Evolutionary conservation across 1,284 basidiomycete species (phyloP).

Genomic region (Tetrapyrgos nigripes): DNA sequence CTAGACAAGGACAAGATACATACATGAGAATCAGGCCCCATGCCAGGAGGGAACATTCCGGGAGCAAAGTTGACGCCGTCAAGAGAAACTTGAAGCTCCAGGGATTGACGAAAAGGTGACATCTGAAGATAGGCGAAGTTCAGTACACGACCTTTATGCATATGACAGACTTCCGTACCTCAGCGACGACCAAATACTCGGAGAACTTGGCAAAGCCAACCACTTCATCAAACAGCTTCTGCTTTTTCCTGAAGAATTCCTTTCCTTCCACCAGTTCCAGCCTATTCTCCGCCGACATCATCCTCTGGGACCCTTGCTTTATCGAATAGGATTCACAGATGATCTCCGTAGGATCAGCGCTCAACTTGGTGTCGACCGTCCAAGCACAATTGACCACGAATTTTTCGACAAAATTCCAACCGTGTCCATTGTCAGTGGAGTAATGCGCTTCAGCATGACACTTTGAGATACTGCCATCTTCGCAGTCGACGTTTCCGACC

Average conservation of each 20-base stretch:
- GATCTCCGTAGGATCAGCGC: conserved; percentile 86
- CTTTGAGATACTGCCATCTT: conserved; percentile 38
- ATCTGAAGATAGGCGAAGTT: conserved; percentile 49
- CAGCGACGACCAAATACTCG: conserved; percentile 93
- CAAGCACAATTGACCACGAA: conserved; percentile 95
- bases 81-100: conserved; percentile 91
- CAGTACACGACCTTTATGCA: conserved; percentile 10
- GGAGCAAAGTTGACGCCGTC: conserved; percentile 87
- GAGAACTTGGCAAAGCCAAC: conserved; percentile 98
- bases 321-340: conserved; percentile 89
- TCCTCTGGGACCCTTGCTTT: conserved; percentile 84
- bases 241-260: conserved; percentile 77
- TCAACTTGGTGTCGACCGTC: conserved; percentile 81
- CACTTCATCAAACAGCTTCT: conserved; percentile 83
- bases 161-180: conserved; percentile 56
- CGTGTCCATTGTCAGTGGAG: conserved; percentile 78
- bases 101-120: conserved; percentile 58
- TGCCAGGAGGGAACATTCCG: conserved; percentile 89
- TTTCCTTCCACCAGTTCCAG: conserved; percentile 83
- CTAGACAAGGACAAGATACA: conserved; percentile 29
- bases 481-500: conserved; percentile 82
- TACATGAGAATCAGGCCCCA: conserved; percentile 89
- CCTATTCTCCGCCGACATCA: conserved; percentile 65
- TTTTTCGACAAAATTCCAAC: conserved; percentile 81
- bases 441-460: conserved; percentile 83